Evolutionary conservation across 2,329 filamentous ascomycete genomes (phyloP), one percentile per base, ranked within the genome.

Genomic region (Botrytis hyacinthi): DNA sequence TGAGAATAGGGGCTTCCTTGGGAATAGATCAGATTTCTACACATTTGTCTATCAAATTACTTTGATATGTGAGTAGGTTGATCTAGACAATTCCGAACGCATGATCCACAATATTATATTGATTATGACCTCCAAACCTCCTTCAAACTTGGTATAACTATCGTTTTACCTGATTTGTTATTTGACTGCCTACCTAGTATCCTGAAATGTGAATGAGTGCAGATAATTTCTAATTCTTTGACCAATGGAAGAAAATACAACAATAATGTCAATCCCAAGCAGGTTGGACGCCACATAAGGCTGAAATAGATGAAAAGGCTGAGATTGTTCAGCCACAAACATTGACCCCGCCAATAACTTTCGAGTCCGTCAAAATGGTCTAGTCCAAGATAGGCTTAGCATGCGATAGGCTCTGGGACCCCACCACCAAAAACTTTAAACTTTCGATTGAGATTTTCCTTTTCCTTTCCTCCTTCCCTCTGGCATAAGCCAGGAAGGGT

Each of bases 401-500:
- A 18, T 22, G 8, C 12, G 6, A 37, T n/a, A 6, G 22, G 51
- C n/a, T 29, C 51, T 57, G 26, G 51, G 51, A 26, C 62, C 73
- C 70, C 70, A 62, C 73, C 71, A 73, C 63, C 48, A 73, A 71
- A 70, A 74, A 73, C 70, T 71, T 73, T 59, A 40, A 68, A 54
- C 69, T 35, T 59, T 54, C 48, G 48, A 46, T 29, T 68, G 40
- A 72, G 70, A 72, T 68, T 72, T 68, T 72, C 37, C 60, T 68
- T 68, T 59, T 71, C 72, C 69, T 78, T 76, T 72, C 73, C 73
- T 76, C 77, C 71, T 76, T 77, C 79, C 78, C 77, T 77, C 78
- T 78, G 76, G 77, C 76, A 76, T 57, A 70, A 76, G 77, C 77
- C 76, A 78, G 75, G 70, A 76, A 71, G 74, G 78, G 79, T 76